Conservation (phyloP, 2,329 filamentous ascomycete species). For the Coleophoma cylindrospora region DNA sequence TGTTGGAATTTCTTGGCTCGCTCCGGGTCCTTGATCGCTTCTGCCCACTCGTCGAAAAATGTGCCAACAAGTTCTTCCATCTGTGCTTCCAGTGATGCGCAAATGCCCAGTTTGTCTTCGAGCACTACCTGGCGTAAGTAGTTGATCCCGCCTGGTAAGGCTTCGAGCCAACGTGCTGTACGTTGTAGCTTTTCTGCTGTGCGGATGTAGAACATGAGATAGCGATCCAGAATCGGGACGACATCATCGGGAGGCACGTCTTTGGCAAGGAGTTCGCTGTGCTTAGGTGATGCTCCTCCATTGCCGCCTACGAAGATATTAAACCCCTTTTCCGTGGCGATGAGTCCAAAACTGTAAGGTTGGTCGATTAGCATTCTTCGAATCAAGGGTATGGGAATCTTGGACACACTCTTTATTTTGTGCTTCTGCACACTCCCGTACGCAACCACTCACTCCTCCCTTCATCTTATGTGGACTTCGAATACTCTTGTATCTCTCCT, state of each 20-base stretch:
- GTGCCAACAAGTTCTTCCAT: slow-evolving; percentile 81
- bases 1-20: slow-evolving; percentile 69
- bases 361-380: too few relatives aligned
- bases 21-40: slow-evolving; percentile 66
- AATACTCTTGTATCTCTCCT: slow-evolving; percentile 89
- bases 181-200: slow-evolving; percentile 87
- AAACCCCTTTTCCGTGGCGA: slow-evolving; percentile 88
- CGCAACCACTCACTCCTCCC: slow-evolving; percentile 82
- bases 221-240: slow-evolving; percentile 79
- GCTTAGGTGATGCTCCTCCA: slow-evolving; percentile 78
- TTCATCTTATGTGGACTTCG: slow-evolving; percentile 89
- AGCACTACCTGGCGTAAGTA: slow-evolving; percentile 81
- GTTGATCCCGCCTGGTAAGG: slow-evolving; percentile 74
- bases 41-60: slow-evolving; percentile 91
- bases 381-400: not conserved
- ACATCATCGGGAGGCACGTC: slow-evolving; percentile 81
- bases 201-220: slow-evolving; percentile 89
- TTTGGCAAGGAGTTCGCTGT: slow-evolving; percentile 78
- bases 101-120: slow-evolving; percentile 82
- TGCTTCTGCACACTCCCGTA: slow-evolving; percentile 89
- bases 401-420: slow-evolving; percentile 77
- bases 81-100: slow-evolving; percentile 76
- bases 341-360: slow-evolving; percentile 68
- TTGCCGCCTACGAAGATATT: slow-evolving; percentile 91
- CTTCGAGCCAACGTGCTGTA: slow-evolving; percentile 84